These are phyloP conservation scores for Lactarius psammicola DNA, from an alignment of 768 basidiomycete species.

Conservation along the genomic window DNA sequence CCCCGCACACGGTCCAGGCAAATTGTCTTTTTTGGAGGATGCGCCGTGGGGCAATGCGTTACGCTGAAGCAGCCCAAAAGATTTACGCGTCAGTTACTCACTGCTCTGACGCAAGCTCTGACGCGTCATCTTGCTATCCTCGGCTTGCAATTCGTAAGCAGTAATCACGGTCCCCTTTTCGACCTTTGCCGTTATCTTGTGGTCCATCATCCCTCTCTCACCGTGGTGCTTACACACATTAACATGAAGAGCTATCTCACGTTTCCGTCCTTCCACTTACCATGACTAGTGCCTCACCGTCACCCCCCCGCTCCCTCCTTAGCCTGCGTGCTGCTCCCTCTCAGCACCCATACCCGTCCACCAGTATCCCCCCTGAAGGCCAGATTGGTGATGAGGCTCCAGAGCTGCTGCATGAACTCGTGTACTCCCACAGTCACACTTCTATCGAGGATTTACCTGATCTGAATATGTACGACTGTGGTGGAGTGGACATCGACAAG, in stretches of 20 bases:
- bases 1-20: too few relatives aligned
- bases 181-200: too few relatives aligned
- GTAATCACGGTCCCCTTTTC: too few relatives aligned
- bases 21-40: too few relatives aligned
- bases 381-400: constrained; percentile 46
- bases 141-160: too few relatives aligned
- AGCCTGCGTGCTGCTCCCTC: constrained; percentile 27
- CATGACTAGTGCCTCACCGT: constrained; percentile 13
- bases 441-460: constrained; percentile 39
- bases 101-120: too few relatives aligned
- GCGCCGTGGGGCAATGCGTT: too few relatives aligned
- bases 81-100: too few relatives aligned
- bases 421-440: constrained; percentile 40
- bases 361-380: constrained; percentile 46
- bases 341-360: constrained; percentile 32
- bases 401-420: constrained; percentile 48
- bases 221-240: not conserved
- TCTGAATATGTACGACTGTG: constrained; percentile 26
- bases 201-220: not conserved
- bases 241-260: not conserved
- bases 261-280: not conserved
- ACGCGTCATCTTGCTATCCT: too few relatives aligned
- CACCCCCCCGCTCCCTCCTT: constrained; percentile 16
- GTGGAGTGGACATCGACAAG: constrained; percentile 24
- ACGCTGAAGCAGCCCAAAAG: too few relatives aligned